A percentile compares a stretch with the other conserved stretches of the same genome.
phyloP scores from a whole-genome alignment of 352 stramenopile genomes.

The Globisporangium perplexum region DNA sequence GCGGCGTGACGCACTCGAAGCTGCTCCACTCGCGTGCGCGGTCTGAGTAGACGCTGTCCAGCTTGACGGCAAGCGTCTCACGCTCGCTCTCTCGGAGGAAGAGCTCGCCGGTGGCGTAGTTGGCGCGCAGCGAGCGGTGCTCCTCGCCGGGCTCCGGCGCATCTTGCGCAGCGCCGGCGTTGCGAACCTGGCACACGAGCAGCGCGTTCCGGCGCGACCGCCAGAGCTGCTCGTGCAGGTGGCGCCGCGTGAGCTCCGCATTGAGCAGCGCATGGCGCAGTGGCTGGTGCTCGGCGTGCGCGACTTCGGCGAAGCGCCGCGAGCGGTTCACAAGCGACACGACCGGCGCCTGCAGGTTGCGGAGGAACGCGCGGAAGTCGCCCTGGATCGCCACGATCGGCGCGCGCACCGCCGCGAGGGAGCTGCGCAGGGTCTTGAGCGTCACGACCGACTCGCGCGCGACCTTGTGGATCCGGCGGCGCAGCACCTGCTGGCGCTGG shows the following conservation, averaged over 20 bases:
- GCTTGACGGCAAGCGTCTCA: constrained; percentile 37
- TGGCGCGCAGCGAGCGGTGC: constrained; percentile 26
- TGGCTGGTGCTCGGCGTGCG: constrained; percentile 46
- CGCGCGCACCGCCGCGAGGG: constrained; percentile 36
- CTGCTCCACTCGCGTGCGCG: constrained; percentile 50
- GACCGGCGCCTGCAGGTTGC: constrained; percentile 43
- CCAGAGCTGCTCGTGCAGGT: constrained; percentile 76
- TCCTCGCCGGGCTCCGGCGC: not conserved
- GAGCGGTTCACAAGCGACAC: constrained; percentile 42
- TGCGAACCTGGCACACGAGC: constrained; percentile 64
- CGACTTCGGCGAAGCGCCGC: constrained; percentile 35
- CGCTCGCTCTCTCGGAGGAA: constrained; percentile 29
- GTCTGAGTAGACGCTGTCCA: constrained; percentile 62
- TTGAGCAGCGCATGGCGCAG: constrained; percentile 34
- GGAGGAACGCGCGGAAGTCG: constrained; percentile 46
- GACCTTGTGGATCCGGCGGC: constrained; percentile 38
- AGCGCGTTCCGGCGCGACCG: constrained; percentile 41
- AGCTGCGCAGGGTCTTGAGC: constrained; percentile 29
- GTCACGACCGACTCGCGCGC: constrained; percentile 37
- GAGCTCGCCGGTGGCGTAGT: constrained; percentile 54
- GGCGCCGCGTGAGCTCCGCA: constrained; percentile 38
- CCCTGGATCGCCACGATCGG: constrained; percentile 47
- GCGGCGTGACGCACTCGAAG: constrained; percentile 47
- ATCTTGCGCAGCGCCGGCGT: constrained; percentile 8
- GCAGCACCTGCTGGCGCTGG: constrained; percentile 45